Base-by-base conservation (phyloP, 2,329 filamentous ascomycete genomes). In the Aspergillus ustus region DNA sequence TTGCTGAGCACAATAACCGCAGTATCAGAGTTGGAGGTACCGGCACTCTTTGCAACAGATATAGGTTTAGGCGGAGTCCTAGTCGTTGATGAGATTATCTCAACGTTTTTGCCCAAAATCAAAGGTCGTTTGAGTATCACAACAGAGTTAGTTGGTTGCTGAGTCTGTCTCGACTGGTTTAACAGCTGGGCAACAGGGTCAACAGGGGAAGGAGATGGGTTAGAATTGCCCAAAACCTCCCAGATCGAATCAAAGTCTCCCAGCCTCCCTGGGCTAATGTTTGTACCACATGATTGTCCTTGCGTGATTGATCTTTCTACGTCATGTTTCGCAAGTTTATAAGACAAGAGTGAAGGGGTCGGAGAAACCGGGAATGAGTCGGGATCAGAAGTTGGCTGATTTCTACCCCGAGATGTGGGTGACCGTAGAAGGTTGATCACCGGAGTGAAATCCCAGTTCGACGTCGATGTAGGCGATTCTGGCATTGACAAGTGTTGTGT, bases 171-270 rank as follows among this genome's bases (percentile, higher is more conserved):
- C 15, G 40, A 11, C 25, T 31, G 50, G 15, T 28, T 34, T 46
- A 45, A 58, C 29, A 25, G 25, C 25, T 58, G 44, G 22, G 15
- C 44, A 37, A 25, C 31, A 45, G 31, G 13, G 48, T 65, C 52
- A 29, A 34, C 45, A 34, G 65, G 25, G 19, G 43, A 28, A 28
- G 67, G 57, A 28, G 66, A 49, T n/a, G 63, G 46, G 34, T 37
- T 31, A 25, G 66, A 60, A 31, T 67, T 67, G 44, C 70, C 69
- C 37, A 82, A 67, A 57, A 76, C 72, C 48, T 77, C 71, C 78
- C 79, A 82, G 17, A 82, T 61, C 40, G 69, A 69, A 25, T 73
- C 72, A 61, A 82, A 82, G 57, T 82, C 79, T 37, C 80, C 80
- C 25, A 82, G 73, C 31, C 68, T 72, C 6, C 66, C 64, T 17